phyloP scores from a whole-genome alignment of 305 asterid genomes.

The Withania somnifera region DNA sequence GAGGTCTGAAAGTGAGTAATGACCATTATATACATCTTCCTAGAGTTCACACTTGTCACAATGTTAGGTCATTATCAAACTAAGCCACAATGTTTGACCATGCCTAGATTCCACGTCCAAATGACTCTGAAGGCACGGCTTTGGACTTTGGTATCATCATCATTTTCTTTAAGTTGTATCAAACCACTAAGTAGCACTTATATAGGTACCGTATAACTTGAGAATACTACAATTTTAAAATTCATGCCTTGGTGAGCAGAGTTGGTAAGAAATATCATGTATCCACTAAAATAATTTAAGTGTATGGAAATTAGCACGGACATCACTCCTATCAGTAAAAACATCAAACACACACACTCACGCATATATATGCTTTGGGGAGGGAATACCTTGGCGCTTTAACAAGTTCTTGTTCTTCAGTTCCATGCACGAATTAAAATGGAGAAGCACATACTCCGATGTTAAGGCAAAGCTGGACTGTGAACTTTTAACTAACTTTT shows the following conservation, averaged over 20 bases:
- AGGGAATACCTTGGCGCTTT: neutral
- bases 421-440: neutral
- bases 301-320: neutral
- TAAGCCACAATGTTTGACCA: constrained; percentile 9
- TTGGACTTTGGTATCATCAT: neutral
- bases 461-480: neutral
- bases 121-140: neutral
- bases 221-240: neutral
- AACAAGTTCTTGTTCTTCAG: neutral
- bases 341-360: neutral
- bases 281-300: neutral
- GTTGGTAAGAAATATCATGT: neutral
- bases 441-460: neutral
- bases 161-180: neutral
- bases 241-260: neutral
- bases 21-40: too few relatives aligned
- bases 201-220: neutral
- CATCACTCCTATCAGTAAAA: neutral
- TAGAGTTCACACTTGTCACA: neutral
- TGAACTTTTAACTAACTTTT: neutral
- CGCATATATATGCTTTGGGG: neutral
- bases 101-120: neutral
- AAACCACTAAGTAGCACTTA: too few relatives aligned
- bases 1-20: neutral
- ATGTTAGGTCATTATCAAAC: neutral